Evolutionary conservation across 202 grass and related monocot species (phyloP).

Genomic region (Sporobolus alterniflorus): DNA sequence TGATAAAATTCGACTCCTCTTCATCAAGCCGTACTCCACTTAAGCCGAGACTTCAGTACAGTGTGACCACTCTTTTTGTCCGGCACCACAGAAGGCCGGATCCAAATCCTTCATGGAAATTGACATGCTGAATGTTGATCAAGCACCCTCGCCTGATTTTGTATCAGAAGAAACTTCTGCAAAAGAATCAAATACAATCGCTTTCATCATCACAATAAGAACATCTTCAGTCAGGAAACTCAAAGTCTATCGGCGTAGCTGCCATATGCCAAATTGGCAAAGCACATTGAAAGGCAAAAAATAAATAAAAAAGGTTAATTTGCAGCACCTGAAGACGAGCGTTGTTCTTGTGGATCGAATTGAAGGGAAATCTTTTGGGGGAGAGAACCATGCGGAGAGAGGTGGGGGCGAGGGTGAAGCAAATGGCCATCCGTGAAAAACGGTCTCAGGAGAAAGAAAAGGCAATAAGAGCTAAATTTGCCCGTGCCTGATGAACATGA

Average conservation of each 20-base stretch:
- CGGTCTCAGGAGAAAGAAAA: conserved; percentile 27
- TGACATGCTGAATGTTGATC: conserved; percentile 55
- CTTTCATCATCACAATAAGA: neutral
- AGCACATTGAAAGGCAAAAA: neutral
- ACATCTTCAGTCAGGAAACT: neutral
- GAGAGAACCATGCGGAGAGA: conserved; percentile 10
- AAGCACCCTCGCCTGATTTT: conserved; percentile 51
- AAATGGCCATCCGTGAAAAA: conserved; percentile 44
- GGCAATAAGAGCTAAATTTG: conserved; percentile 19
- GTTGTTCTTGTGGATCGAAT: conserved; percentile 12
- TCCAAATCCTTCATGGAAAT: conserved; percentile 97
- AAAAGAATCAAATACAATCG: neutral
- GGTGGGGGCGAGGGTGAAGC: conserved; percentile 8
- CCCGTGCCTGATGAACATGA: neutral
- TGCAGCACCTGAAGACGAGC: neutral
- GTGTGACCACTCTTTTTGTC: conserved; percentile 96
- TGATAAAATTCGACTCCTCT: neutral
- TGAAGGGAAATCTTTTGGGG: conserved; percentile 19
- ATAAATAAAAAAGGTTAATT: neutral
- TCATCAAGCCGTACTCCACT: too few relatives aligned
- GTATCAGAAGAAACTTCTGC: conserved; percentile 50
- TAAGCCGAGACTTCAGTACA: too few relatives aligned
- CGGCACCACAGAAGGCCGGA: conserved; percentile 80
- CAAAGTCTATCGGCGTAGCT: neutral
- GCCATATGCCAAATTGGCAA: neutral